Evolutionary conservation across 495 filamentous ascomycete species (phyloP).

Genomic region (Podospora pseudoanserina): DNA sequence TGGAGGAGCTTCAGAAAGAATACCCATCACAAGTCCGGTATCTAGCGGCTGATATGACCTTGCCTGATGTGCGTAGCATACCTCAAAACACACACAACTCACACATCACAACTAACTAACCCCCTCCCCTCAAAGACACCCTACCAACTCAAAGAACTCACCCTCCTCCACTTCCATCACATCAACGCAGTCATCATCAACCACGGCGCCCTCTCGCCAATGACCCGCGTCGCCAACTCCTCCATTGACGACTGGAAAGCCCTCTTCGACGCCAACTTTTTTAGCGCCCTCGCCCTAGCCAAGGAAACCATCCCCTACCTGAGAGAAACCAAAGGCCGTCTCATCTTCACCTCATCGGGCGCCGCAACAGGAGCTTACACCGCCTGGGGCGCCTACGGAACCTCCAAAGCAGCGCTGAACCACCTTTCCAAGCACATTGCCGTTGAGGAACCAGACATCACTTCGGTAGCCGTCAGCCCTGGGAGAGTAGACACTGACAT

Average conservation of each 20-base stretch:
- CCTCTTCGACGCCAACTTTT: slow-evolving; percentile 79
- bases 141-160: slow-evolving; percentile 57
- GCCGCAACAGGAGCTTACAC: slow-evolving; percentile 64
- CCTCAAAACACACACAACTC: neutral
- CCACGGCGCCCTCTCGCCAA: slow-evolving; percentile 76
- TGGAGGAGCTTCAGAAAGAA: slow-evolving; percentile 62
- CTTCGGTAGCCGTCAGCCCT: slow-evolving; percentile 66
- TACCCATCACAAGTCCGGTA: slow-evolving; percentile 66
- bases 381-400: slow-evolving; percentile 76
- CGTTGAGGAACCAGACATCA: slow-evolving; percentile 75
- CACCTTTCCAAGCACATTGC: slow-evolving; percentile 70
- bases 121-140: slow-evolving; percentile 44
- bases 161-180: slow-evolving; percentile 61
- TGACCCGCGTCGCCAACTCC: slow-evolving; percentile 64
- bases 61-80: slow-evolving; percentile 47
- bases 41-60: slow-evolving; percentile 71
- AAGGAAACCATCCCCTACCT: slow-evolving; percentile 72
- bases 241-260: slow-evolving; percentile 67
- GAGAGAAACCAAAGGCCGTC: slow-evolving; percentile 61
- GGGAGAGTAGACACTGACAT: slow-evolving; percentile 92
- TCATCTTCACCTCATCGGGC: slow-evolving; percentile 74
- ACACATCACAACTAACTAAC: neutral
- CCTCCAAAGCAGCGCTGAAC: slow-evolving; percentile 86
- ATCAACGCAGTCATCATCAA: slow-evolving; percentile 85
- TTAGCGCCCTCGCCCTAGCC: slow-evolving; percentile 76